Base-by-base conservation (phyloP, 2,329 filamentous ascomycete species). In the Aspergillus pseudoterreus region DNA sequence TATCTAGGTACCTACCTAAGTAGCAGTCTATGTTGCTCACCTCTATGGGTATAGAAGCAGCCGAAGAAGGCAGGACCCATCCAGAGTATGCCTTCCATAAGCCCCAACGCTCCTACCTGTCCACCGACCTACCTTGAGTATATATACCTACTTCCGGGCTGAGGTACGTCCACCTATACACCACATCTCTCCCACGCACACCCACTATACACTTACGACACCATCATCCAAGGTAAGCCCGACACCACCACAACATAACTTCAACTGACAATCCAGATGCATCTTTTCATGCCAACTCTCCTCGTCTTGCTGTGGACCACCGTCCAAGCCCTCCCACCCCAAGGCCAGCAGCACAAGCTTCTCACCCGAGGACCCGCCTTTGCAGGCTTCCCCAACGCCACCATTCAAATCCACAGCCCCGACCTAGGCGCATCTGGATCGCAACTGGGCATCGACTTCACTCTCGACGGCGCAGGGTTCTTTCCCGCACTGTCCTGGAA, bases 401-500 rank as follows among this genome's bases (percentile, higher is more conserved):
- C 56, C 0, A 54, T 67, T 41, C n/a, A 45, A 2, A 49, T 69
- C 17, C 43, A 57, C 14, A 63, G 61, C 21, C 51, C 58, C 10
- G 62, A 61, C 11, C 45, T 59, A 6, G 57, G 57, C 9, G 47
- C 30, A 1, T 55, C 55, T 2, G 55, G 52, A 11, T 52, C 55
- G 4, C 49, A 53, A 17, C 43, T 59, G 22, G 50, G 55, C 36
- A 47, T 27, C 5, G 52, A 50, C n/a, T 53, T 57, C 43, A 44
- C 52, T 1, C 46, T 43, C 11, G 55, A 56, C 11, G 57, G 57
- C 5, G 60, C 57, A 8, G 74, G 70, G 3, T 67, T 58, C 15
- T 70, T 78, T 35, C 76, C 78, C 0, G 64, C 65, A 5, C 51
- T 79, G 21, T 59, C 57, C 36, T 80, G 75, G 76, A 62, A 69